Evolutionary conservation across 1,139 yeast genomes (phyloP), one percentile per base, ranked within the genome.

Genomic region (Saccharomyces hybrid): DNA sequence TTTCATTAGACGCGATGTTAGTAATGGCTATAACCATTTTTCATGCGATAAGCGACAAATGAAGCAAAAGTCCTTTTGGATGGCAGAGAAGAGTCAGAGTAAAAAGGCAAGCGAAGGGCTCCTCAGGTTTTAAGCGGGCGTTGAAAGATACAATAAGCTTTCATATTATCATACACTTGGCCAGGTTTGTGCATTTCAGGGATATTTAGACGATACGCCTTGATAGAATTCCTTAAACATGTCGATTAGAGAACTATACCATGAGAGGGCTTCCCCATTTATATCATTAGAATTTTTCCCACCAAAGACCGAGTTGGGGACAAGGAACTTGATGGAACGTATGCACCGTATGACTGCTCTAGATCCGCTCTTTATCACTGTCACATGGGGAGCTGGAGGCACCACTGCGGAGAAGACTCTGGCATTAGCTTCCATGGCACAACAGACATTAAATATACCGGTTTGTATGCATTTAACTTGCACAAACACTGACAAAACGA

Each of bases 301-400:
- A 8, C 99, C 99, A 25, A 90, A 93, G 70, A 93, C 99, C 0
- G 88, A 85, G 68, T 78, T 84, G 13, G 99, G 97, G 62, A 80
- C 87, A 68, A 79, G 87, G 59, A 93, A 95, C 71, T 75, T 93
- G 59, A 75, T 88, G 52, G 89, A 91, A 38, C 84, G 99, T 71
- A 81, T 93, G 72, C 82, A 82, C 65, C 84, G 99, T 67, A 86
- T 93, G 95, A 62, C 68, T 42, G 86, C 87, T 2, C 74, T 93
- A 60, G 91, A 90, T 54, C 98, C 98, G 2, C 73, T 86, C 25
- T 95, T 93, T 69, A 84, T 91, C 53, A 88, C 97, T 2, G 86
- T 95, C 9, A 95, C 99, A 0, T 93, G 99, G 98, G 99, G 99
- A 30, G 98, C 99, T 7, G 98, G 98, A 44, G 99, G 99, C 1